A percentile compares a stretch with the other conserved stretches of the same genome.
These are phyloP conservation scores for Blastobotrys americana DNA, from an alignment of 805 yeast genomes.

Conservation along the genomic window DNA sequence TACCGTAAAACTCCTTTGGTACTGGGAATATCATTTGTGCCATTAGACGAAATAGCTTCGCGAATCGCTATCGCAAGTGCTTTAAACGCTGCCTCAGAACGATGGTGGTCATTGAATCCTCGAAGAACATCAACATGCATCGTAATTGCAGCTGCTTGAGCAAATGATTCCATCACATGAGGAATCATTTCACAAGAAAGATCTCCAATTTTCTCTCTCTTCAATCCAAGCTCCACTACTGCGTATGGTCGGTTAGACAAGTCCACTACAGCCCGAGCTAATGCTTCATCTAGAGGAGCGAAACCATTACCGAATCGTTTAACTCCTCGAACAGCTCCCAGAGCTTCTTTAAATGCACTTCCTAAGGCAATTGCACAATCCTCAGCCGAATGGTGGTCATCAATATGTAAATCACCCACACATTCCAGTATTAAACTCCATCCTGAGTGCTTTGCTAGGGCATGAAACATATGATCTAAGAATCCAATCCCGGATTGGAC, in stretches of 20 bases:
- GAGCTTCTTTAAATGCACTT: slow-evolving; percentile 76
- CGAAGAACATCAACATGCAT: slow-evolving; percentile 90
- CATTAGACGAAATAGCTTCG: slow-evolving; percentile 77
- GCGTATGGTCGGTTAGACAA: slow-evolving; percentile 90
- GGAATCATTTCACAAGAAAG: slow-evolving; percentile 94
- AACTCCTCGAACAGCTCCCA: slow-evolving; percentile 85
- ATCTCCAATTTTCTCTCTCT: slow-evolving; percentile 90
- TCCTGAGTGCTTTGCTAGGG: slow-evolving; percentile 92
- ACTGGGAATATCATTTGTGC: slow-evolving; percentile 86
- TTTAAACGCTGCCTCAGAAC: slow-evolving; percentile 94
- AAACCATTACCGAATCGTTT: slow-evolving; percentile 88
- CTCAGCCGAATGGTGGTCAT: slow-evolving; percentile 95
- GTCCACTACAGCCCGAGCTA: slow-evolving; percentile 93
- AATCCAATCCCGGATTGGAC: slow-evolving; percentile 93
- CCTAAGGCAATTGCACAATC: slow-evolving; percentile 94
- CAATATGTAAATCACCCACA: slow-evolving; percentile 89
- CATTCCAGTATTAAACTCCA: slow-evolving; percentile 91
- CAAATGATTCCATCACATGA: slow-evolving; percentile 92
- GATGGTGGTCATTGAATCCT: slow-evolving; percentile 93
- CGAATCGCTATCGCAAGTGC: slow-evolving; percentile 89
- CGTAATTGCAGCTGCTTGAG: slow-evolving; percentile 84
- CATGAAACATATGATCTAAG: slow-evolving; percentile 95
- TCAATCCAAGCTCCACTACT: slow-evolving; percentile 79
- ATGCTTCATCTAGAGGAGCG: slow-evolving; percentile 95
- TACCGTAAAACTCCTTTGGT: slow-evolving; percentile 80